Base-by-base conservation (phyloP, 148 eudicot genomes). In the Nepenthes mirabilis region DNA sequence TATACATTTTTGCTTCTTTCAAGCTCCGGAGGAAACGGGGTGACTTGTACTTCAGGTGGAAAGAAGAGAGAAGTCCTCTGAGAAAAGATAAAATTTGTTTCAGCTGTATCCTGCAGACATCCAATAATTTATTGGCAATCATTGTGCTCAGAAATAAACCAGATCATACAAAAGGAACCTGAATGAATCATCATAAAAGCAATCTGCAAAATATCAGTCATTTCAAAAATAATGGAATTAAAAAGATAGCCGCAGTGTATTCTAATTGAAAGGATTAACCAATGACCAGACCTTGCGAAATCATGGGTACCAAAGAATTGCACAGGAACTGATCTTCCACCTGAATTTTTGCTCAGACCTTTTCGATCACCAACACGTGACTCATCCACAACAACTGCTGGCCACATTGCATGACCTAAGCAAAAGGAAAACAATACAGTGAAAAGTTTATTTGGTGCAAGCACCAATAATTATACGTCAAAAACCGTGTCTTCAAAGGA, bases 281-380 rank as follows among this genome's bases (percentile, higher is more conserved):
- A 40, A 49, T 11, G 11, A n/a, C 36, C 67, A 57, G 56, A 88
- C 99, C 99, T 93, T 37, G 99, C 99, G 70, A 93, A 93, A 67
- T 93, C 99, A 78, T 93, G 87, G 63, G 91, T 78, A 60, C 99
- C 99, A 79, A 93, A 93, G 66, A 93, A 93, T 61, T 93, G 99
- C 68, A 93, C 99, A 58, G 86, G 79, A 67, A 88, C 71, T 57
- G 95, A 86, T 75, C 83, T 80, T 57, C 82, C 83, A 59, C 88
- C 96, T 5, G 80, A 72, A 69, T 50, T 52, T 70, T 80, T 88
- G 47, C 61, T 77, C 62, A 93, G 73, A 48, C 96, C 94, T 77
- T 75, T 88, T 55, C 79, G 71, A 45, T 76, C 69, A 74, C 68
- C 77, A 37, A 80, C 81, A 68, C 67, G 76, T 69, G 91, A 79